Evolutionary conservation across 169 alveolate genomes (phyloP).

Genomic region (Eimeria tenella): DNA sequence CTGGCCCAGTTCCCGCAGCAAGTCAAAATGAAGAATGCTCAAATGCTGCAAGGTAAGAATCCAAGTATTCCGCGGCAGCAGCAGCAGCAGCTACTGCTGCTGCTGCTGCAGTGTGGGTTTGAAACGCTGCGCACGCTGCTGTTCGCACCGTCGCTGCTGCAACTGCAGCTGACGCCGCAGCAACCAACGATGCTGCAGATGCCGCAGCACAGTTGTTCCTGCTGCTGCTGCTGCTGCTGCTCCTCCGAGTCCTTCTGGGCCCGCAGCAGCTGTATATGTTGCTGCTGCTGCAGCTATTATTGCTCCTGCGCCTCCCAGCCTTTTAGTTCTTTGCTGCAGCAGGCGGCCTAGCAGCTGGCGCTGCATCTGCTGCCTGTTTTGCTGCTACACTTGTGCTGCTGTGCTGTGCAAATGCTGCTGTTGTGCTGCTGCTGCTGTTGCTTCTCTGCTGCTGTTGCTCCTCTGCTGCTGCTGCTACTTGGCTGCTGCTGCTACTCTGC

Average conservation of each 20-base stretch:
- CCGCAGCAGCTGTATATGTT: too few species aligned
- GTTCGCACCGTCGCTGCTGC: background rate
- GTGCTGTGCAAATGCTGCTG: background rate
- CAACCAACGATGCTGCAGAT: background rate
- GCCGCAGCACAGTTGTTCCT: background rate
- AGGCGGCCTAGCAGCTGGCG: too few species aligned
- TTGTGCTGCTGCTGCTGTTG: background rate
- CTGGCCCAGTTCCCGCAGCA: background rate
- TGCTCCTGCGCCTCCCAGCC: too few species aligned
- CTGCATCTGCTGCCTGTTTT: background rate
- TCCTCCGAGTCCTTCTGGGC: background rate
- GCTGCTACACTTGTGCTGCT: background rate
- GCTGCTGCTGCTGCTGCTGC: background rate
- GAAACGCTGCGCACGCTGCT: background rate
- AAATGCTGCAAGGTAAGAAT: conserved; percentile 20
- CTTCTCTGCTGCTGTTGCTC: background rate
- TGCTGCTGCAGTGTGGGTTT: background rate
- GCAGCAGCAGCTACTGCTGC: background rate
- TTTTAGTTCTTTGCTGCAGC: too few species aligned
- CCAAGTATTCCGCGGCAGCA: background rate
- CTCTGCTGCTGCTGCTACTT: background rate
- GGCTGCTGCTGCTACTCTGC: background rate
- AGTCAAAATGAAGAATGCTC: background rate
- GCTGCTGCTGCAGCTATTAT: too few species aligned
- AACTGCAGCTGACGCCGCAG: background rate